Evolutionary conservation across 495 filamentous ascomycete species (phyloP), one percentile per base, ranked within the genome.

Genomic region (Platismatia glauca): DNA sequence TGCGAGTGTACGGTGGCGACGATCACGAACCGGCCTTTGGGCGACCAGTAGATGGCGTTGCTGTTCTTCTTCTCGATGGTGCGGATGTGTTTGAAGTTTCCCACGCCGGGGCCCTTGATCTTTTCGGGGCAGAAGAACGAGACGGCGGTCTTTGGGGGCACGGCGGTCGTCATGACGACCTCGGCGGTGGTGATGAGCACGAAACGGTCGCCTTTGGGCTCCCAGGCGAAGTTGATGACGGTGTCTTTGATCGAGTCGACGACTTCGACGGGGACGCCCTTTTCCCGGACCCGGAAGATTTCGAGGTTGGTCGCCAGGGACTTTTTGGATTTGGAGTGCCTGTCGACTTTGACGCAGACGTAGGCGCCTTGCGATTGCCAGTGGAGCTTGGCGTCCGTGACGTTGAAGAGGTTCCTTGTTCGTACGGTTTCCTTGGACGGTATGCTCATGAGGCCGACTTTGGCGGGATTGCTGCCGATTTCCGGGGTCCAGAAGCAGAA

Each of bases 11-110:
- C 88, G 3, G 94, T 94, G 29, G 89, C 94, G 18, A 98, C 84
- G 48, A 96, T 84, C 52, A 96, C 91, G 71, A 98, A 97, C 22
- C 94, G 85, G 20, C 94, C 94, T 78, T 89, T 91, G 18, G 94
- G 94, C n/a, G 90, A 95, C 94, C 94, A 98, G 84, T 96, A 96
- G 71, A 98, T 97, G 59, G 89, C 95, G 70, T 98, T 98, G 82
- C 86, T 95, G 74, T 91, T 98, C 83, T 96, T 97, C 85, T 96
- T 96, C 67, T 98, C 94, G 27, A 95, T 80, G 1, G 91, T 97
- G 48, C 89, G 85, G 61, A 97, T 85, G 66, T 92, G 88, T 80
- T 90, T 94, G 82, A 96, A 98, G 80, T 95, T 96, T 57, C 94
- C 94, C 24, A 89, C 78, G 15, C 80, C 78, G 41, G 79, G 72